Conservation (phyloP, 2,329 filamentous ascomycete species). For the Microdochium trichocladiopsis region DNA sequence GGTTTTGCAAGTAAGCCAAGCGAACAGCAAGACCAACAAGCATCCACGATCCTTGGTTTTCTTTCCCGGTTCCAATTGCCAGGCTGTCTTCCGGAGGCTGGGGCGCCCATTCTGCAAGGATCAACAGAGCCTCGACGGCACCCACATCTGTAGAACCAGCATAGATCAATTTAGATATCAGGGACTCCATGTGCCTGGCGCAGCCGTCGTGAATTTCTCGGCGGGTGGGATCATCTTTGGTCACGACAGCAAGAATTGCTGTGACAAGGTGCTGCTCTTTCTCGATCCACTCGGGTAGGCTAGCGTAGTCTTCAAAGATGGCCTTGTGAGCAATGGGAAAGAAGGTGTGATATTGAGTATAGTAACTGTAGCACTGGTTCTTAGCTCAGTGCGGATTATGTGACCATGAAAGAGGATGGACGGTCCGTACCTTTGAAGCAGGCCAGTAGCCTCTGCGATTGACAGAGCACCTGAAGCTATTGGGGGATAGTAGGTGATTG, state of each 20-base stretch:
- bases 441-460: conserved; percentile 14
- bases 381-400: background rate
- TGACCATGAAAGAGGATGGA: background rate
- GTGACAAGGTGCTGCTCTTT: conserved; percentile 64
- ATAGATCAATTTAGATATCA: conserved; percentile 62
- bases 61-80: conserved; percentile 62
- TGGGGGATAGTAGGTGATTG: conserved; percentile 18
- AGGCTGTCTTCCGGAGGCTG: conserved; percentile 56
- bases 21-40: conserved; percentile 64
- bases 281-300: conserved; percentile 45
- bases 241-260: conserved; percentile 63
- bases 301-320: conserved; percentile 44
- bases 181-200: conserved; percentile 61
- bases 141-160: conserved; percentile 62
- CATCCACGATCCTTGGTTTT: conserved; percentile 73
- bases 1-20: conserved; percentile 61
- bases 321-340: conserved; percentile 59
- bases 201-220: conserved; percentile 58
- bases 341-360: conserved; percentile 61
- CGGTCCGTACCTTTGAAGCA: conserved; percentile 9
- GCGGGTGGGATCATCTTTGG: conserved; percentile 61
- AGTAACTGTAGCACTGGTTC: conserved; percentile 39
- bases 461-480: conserved; percentile 20
- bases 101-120: conserved; percentile 68
- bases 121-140: conserved; percentile 61